Evolutionary conservation across 192 early-diverging fungal species (phyloP), one percentile per base, ranked within the genome.

Genomic region (Umbelopsis sp.): DNA sequence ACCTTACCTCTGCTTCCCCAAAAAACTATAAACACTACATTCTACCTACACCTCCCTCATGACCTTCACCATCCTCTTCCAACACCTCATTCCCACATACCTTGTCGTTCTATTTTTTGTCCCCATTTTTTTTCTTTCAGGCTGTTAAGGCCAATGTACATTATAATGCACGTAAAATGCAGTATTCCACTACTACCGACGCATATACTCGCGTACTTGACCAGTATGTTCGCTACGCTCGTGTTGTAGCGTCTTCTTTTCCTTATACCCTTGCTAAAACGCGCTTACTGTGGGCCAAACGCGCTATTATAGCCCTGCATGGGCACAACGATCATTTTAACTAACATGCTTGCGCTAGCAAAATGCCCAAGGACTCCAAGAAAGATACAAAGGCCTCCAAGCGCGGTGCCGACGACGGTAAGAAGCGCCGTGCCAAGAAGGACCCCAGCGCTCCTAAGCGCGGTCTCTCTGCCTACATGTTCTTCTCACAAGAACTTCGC

Each of bases 401-500:
- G 81, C 68, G 68, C 52, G 3, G 3, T 30, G 80, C 73, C 67
- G 84, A 87, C 72, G 84, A 84, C 76, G 80, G 81, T 70, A 75
- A 77, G 72, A 78, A 81, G 79, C 82, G 81, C 66, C 82, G 82
- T 64, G 75, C 83, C 73, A 93, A 93, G 88, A 95, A 97, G 89
- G 92, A 95, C 87, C 88, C 91, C 50, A 88, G 86, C 72, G 91
- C 91, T 16, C 96, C 96, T 82, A 98, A 98, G 87, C 92, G 92
- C 84, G 87, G 91, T 4, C 84, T 95, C 64, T 92, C 96, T 18
- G 94, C 93, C 20, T 98, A 94, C 86, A 90, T 98, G 83, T 84
- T 94, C 81, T 98, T 93, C 82, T 92, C 92, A 33, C 85, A 94
- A 80, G 94, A 89, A 69, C 90, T 88, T 82, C 86, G 96, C 55